phyloP scores from a whole-genome alignment of 176 grass and related monocot species.

The Phyllostachys edulis region DNA sequence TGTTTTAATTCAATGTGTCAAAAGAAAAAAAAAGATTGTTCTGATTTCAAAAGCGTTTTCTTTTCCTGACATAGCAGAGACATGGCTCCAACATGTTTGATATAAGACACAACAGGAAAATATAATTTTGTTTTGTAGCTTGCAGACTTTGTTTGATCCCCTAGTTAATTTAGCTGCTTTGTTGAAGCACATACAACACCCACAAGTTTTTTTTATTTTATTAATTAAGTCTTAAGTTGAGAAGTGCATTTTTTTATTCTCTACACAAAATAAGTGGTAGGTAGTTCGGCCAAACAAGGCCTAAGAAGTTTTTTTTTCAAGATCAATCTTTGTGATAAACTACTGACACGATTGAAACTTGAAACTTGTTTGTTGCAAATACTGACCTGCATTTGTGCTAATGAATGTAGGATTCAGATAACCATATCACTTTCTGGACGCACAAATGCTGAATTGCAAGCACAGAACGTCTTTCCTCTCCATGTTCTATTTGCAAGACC shows the following conservation, averaged over 20 bases:
- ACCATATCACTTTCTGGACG: constrained; percentile 67
- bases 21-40: neutral
- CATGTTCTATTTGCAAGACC: constrained; percentile 81
- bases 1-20: neutral
- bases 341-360: neutral
- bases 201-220: no score
- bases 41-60: neutral
- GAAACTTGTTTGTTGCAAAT: constrained; percentile 9
- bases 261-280: no score
- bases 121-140: neutral
- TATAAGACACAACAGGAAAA: neutral
- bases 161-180: neutral
- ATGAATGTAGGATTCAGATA: constrained; percentile 79
- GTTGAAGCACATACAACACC: no score
- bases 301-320: neutral
- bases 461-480: constrained; percentile 64
- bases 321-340: constrained; percentile 23
- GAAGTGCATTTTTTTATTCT: no score
- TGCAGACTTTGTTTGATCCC: neutral
- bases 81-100: neutral
- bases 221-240: no score
- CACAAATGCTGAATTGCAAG: constrained; percentile 63
- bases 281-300: constrained; percentile 1
- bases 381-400: constrained; percentile 7
- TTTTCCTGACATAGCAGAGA: neutral